Evolutionary conservation across 2,329 filamentous ascomycete species (phyloP).

Genomic region (Aureobasidium sp.): DNA sequence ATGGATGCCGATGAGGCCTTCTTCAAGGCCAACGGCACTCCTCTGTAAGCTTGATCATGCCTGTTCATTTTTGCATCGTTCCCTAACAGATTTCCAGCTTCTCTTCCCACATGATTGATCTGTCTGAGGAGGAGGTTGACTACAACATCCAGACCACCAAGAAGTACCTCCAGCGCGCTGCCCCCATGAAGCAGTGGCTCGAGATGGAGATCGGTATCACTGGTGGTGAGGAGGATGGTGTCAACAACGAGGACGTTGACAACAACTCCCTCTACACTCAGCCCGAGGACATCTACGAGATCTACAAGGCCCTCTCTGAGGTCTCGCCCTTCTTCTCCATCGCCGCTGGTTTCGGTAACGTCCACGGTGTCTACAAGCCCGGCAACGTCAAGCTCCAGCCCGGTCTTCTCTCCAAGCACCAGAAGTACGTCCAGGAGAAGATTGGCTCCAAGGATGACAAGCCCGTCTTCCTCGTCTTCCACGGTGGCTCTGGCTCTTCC

Average conservation of each 20-base stretch:
- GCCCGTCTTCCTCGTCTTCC: conserved; percentile 99
- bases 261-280: conserved; percentile 97
- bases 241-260: conserved; percentile 97
- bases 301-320: conserved; percentile 75
- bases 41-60: conserved; percentile 44
- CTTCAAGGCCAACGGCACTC: conserved; percentile 89
- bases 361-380: conserved; percentile 98
- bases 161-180: conserved; percentile 86
- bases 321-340: conserved; percentile 98
- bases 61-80: not conserved
- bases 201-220: conserved; percentile 98
- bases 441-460: conserved; percentile 65
- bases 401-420: conserved; percentile 94
- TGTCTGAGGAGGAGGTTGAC: conserved; percentile 84
- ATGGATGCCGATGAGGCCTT: conserved; percentile 87
- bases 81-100: conserved; percentile 40
- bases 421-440: conserved; percentile 81
- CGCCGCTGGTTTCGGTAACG: conserved; percentile 96
- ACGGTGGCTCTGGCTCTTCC: conserved; percentile 87
- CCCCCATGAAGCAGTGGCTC: conserved; percentile 97
- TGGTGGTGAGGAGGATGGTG: conserved; percentile 94
- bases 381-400: conserved; percentile 96
- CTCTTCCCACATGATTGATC: conserved; percentile 97
- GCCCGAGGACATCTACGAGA: conserved; percentile 89
- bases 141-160: conserved; percentile 90